Base-by-base conservation (phyloP, 1,139 yeast genomes). In the Protomyces inouyei region DNA sequence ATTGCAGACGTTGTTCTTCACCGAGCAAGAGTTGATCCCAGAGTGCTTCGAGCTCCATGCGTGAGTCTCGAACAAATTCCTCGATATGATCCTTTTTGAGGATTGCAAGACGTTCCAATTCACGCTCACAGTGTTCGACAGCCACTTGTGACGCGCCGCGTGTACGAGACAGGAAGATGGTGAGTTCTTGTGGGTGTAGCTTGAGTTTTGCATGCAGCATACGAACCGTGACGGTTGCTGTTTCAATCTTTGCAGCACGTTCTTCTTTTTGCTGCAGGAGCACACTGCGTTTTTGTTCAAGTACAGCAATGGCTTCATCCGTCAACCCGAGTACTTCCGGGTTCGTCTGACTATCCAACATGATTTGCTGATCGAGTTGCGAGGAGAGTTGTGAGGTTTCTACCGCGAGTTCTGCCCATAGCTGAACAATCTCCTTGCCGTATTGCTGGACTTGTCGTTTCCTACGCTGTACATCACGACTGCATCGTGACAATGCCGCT, bases 11-110 rank as follows among this genome's bases (percentile, higher is more conserved):
- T 53, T 78, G 77, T 61, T 81, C 81, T 0, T 78, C 81, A 0
- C 87, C 80, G 68, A 82, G 85, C 72, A 80, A 85, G 69, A 92
- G 76, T 23, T 78, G 74, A 37, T 79, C 79, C 95, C 97, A 91
- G 12, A 83, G 75, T 3, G 77, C 78, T 55, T 79, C 80, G 14
- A 92, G 85, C 64, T 83, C 83, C 1, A 71, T 71, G 71, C 92
- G 79, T 1, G 88, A 79, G 57, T 84, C 87, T 14, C 77, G 73
- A 14, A 92, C 86, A 67, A 92, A 85, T 25, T 82, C 83, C 64
- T 87, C 86, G 45, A 91, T 83, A 68, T 82, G 82, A 66, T 83
- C 82, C 18, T 84, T 80, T 69, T 95, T 83, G 73, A 84, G 83
- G 35, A 78, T 76, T 61, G 82, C 79, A 45, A 92, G 78, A 65